These are phyloP conservation scores for Serpula lacrymans DNA, from an alignment of 768 basidiomycete genomes.

Conservation along the genomic window DNA sequence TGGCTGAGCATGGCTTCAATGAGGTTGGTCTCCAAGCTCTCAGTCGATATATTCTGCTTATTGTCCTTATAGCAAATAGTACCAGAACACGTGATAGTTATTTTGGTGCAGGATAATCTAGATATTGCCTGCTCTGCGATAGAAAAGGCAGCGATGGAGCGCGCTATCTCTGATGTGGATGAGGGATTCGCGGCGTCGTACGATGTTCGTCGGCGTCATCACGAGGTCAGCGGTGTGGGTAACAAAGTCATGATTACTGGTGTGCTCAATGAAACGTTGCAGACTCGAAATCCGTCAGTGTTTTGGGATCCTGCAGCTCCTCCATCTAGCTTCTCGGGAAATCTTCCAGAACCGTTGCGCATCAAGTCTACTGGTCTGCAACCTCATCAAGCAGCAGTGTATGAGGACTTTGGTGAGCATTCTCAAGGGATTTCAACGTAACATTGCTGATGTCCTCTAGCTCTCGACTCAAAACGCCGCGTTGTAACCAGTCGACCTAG, in stretches of 20 bases:
- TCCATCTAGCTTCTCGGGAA: conserved; percentile 62
- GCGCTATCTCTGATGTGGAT: conserved; percentile 90
- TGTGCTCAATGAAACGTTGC: conserved; percentile 10
- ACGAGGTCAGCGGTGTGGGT: conserved; percentile 54
- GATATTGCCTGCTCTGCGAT: conserved; percentile 93
- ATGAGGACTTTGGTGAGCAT: conserved; percentile 86
- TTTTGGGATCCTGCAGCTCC: conserved; percentile 89
- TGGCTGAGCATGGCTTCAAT: conserved; percentile 85
- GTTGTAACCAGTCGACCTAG: conserved; percentile 58
- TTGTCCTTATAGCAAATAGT: conserved; percentile 52
- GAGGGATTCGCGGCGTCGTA: conserved; percentile 83
- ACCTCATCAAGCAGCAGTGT: conserved; percentile 79
- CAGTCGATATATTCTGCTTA: conserved; percentile 7
- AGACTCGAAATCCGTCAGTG: conserved; percentile 66
- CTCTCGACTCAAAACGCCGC: conserved; percentile 56
- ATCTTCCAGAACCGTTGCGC: conserved; percentile 84
- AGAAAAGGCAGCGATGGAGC: conserved; percentile 97
- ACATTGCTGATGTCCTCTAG: conserved; percentile 23
- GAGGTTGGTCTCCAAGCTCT: conserved; percentile 49
- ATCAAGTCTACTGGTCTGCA: conserved; percentile 83
- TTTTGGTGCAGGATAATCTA: conserved; percentile 89
- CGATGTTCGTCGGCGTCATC: conserved; percentile 78
- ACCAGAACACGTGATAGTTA: conserved; percentile 71
- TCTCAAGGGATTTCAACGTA: not conserved
- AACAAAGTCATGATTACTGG: not conserved